Evolutionary conservation across 139 green algal genomes (phyloP), one percentile per base, ranked within the genome.

Genomic region (Haematococcus sp.): DNA sequence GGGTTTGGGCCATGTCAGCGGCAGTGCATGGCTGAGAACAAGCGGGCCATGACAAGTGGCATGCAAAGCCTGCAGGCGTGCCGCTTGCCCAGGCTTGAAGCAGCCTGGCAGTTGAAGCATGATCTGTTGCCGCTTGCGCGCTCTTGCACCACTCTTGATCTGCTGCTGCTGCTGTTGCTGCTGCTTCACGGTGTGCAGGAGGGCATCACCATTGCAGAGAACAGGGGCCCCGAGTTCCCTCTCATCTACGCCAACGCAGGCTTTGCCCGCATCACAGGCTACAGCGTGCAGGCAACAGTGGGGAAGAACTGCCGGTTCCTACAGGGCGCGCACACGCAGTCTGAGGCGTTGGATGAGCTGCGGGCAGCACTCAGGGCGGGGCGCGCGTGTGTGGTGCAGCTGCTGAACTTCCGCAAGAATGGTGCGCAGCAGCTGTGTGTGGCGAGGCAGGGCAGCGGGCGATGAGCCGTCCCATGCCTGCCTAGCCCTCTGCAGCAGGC

Each of bases 291-390:
- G 13, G 64, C 81, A 66, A 71, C 82, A 25, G 78, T 98, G 25
- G 94, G 94, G 0, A 79, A 85, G 61, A 98, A 98, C 86, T 98
- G 85, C 72, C 86, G 94, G 65, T 96, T 96, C 77, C 74, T 96
- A 58, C 94, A 98, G 77, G 94, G 94, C 1, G 74, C 79, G 15
- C 81, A 91, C 54, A 98, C 93, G 2, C 86, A 94, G 75, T 70
- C 69, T 0, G 55, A 61, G 17, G 88, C 89, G 17, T 86, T 97
- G 54, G 31, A 58, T 22, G 84, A 93, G 72, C 93, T 98, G 22
- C 81, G 93, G 11, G 63, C 88, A 2, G 89, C 94, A 4, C 87
- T 98, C 3, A 23, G 11, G 82, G 31, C 54, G n/a, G 84, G 89
- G n/a, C n/a, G 68, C 58, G 43, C 83, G 11, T 87, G 76, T 51